Conservation (phyloP, 208 protist genomes). For the Phytomonas francai region DNA sequence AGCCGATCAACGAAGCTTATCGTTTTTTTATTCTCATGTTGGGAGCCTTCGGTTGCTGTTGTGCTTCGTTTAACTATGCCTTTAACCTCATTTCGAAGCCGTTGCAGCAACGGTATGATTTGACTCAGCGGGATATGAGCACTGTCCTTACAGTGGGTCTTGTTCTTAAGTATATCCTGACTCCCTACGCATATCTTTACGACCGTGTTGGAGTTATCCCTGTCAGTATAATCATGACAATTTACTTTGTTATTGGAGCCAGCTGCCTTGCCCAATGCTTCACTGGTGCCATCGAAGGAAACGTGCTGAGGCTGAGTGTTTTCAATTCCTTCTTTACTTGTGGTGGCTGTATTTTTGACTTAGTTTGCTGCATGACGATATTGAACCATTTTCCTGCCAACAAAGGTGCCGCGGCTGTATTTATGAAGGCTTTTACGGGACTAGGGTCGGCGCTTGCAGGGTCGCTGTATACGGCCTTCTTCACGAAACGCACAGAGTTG, state of each 20-base stretch:
- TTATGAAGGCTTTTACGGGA: constrained; percentile 65
- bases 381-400: constrained; percentile 48
- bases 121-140: constrained; percentile 35
- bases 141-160: constrained; percentile 42
- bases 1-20: constrained; percentile 25
- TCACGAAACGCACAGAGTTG: constrained; percentile 13
- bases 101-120: constrained; percentile 29
- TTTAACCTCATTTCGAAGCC: constrained; percentile 47
- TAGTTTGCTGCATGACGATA: constrained; percentile 35
- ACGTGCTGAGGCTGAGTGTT: constrained; percentile 22
- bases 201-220: constrained; percentile 46
- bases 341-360: constrained; percentile 41
- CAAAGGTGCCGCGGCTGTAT: constrained; percentile 35
- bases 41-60: constrained; percentile 29
- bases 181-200: constrained; percentile 42
- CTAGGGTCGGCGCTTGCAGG: constrained; percentile 54
- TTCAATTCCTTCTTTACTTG: constrained; percentile 35
- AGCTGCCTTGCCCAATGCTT: constrained; percentile 43
- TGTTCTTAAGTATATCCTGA: constrained; percentile 26
- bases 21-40: constrained; percentile 35
- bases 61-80: constrained; percentile 37
- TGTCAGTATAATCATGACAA: constrained; percentile 20
- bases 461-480: constrained; percentile 48
- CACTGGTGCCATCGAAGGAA: constrained; percentile 27
- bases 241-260: constrained; percentile 23